phyloP scores from a whole-genome alignment of 371 early-diverging fungal genomes.

The Catenaria anguillulae region DNA sequence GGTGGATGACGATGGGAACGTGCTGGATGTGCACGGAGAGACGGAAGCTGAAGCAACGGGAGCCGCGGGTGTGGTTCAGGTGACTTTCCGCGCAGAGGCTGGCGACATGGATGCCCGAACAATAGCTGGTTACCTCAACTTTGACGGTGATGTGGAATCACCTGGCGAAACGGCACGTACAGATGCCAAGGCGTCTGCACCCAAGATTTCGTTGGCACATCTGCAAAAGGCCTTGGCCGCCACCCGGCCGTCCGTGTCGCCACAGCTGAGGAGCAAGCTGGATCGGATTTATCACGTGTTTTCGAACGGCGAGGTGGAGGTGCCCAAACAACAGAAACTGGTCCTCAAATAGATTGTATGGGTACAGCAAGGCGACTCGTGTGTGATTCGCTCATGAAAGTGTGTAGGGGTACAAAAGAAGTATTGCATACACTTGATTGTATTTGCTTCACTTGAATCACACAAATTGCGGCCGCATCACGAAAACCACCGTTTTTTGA shows the following conservation, averaged over 20 bases:
- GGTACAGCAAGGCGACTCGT: too few species aligned
- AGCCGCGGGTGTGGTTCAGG: neutral
- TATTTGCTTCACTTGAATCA: too few species aligned
- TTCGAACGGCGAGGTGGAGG: neutral
- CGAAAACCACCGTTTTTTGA: too few species aligned
- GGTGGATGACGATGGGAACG: slow-evolving; percentile 16
- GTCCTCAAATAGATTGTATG: slow-evolving; percentile 12
- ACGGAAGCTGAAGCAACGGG: neutral
- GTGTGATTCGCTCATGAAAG: too few species aligned
- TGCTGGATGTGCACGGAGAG: neutral
- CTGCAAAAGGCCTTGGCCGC: neutral
- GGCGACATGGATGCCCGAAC: neutral
- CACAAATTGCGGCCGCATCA: too few species aligned
- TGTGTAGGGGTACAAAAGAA: too few species aligned
- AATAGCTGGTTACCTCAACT: neutral
- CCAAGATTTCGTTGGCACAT: neutral
- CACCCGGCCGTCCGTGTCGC: neutral
- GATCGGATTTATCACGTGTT: neutral
- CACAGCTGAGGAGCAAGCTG: neutral
- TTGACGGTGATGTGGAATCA: neutral
- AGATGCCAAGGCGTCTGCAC: neutral
- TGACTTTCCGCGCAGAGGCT: neutral
- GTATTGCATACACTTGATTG: too few species aligned
- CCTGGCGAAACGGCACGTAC: too few species aligned
- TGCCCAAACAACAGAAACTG: neutral